Percentiles rank a stretch among this genome's conserved stretches.
Evolutionary conservation across 257 asterid genomes (phyloP).

Genomic region (Verbascum thapsus): DNA sequence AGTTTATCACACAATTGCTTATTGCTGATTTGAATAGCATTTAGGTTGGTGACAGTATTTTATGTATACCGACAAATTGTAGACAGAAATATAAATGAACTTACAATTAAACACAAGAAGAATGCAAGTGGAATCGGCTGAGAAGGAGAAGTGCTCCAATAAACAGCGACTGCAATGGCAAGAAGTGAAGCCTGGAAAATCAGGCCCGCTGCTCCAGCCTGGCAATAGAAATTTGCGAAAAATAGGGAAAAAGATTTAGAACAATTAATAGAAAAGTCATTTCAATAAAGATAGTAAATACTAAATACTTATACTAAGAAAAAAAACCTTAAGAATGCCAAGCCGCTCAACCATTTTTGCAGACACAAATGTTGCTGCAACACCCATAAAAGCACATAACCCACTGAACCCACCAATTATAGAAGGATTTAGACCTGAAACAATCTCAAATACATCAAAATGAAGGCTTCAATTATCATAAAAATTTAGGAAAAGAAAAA

Average conservation of each 20-base stretch:
- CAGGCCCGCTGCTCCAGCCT: slow-evolving; percentile 99
- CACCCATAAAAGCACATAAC: slow-evolving; percentile 90
- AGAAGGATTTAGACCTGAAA: slow-evolving; percentile 88
- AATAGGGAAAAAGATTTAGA: slow-evolving; percentile 23
- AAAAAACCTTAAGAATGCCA: slow-evolving; percentile 78
- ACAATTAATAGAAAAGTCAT: slow-evolving; percentile 9
- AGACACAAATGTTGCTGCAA: slow-evolving; percentile 85
- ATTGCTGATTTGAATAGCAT: background rate
- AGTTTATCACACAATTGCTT: slow-evolving; percentile 10
- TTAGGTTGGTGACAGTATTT: background rate
- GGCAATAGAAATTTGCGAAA: slow-evolving; percentile 35
- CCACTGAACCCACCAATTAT: slow-evolving; percentile 91
- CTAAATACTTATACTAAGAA: slow-evolving; percentile 13
- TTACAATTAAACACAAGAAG: slow-evolving; percentile 83
- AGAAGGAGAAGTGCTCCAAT: slow-evolving; percentile 75
- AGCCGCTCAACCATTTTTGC: slow-evolving; percentile 74
- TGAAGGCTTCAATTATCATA: slow-evolving; percentile 5
- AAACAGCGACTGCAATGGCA: slow-evolving; percentile 75
- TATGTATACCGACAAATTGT: no score
- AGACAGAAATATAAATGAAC: slow-evolving; percentile 37
- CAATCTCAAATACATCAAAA: slow-evolving; percentile 23
- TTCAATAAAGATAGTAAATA: slow-evolving; percentile 9
- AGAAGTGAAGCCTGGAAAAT: slow-evolving; percentile 87
- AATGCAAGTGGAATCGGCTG: slow-evolving; percentile 62
- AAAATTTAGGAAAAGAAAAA: background rate